Evolutionary conservation across 2,329 filamentous ascomycete genomes (phyloP), one percentile per base, ranked within the genome.

Genomic region (Cercospora sesami): DNA sequence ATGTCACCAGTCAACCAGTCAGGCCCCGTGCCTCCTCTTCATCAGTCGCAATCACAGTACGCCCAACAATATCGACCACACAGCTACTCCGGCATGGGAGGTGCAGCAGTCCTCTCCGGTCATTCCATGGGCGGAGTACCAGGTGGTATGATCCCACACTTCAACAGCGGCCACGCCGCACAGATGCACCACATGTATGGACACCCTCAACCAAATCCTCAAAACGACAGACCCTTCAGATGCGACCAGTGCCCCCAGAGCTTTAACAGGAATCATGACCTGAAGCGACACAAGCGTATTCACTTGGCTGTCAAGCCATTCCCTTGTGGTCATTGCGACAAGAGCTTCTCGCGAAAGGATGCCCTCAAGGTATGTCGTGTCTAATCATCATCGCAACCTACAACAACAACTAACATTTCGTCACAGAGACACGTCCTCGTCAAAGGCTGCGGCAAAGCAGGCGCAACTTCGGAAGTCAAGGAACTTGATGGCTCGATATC

Each of bases 311-410:
- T 98, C 48, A 99, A 99, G 84, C 95, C 95, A 0, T 98, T 94
- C 79, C 94, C 94, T 0, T 99, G 95, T 79, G 87, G 84, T 6
- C 90, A 91, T 76, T 99, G 95, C 78, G 93, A 96, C 69, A 98
- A 98, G 86, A 95, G 92, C 78, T 99, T 99, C 77, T 97, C 94
- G 3, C 86, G 95, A 68, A 98, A 98, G 79, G 95, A 98, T 80
- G 95, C 95, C 9, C 83, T 99, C 31, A 98, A 98, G 91, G 95
- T 98, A 83, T 75, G 87, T 82, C 53, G 63, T 5, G 2, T 30
- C 60, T 4, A 6, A 4, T 14, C 30, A 42, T 42, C 55, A 48
- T 23, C 53, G 60, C 53, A 61, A 5, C 33, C 12, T 36, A 12
- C 10, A 5, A 28, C 23, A 87, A 90, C 9, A 8, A 75, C 76